Evolutionary conservation across 352 stramenopile species (phyloP), one percentile per base, ranked within the genome.

Genomic region (Thraustochytrium sp.): DNA sequence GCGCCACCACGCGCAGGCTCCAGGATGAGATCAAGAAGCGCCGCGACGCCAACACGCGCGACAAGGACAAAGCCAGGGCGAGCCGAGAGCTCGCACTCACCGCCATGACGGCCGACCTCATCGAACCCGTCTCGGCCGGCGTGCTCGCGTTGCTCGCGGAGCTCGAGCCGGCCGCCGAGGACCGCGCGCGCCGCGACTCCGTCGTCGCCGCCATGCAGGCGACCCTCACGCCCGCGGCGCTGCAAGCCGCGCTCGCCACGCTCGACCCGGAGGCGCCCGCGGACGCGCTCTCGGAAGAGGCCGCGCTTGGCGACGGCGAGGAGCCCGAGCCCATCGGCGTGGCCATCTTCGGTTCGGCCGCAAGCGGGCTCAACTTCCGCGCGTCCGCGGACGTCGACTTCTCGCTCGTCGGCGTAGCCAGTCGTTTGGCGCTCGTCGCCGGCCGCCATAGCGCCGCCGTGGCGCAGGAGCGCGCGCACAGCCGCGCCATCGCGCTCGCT

Each of bases 321-420:
- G 16, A 55, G n/a, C 18, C 16, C 48, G 16, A 18, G 18, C n/a
- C 48, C 18, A 31, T 72, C 16, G 59, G 44, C 23, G 37, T 75
- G 31, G 44, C 51, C n/a, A 80, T 80, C 42, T 80, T 80, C 26
- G 68, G 68, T 4, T 80, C 68, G 29, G 40, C 31, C 1, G 68
- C 68, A 44, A 80, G 53, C 38, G 34, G 34, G 34, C 68, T 80
- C 16, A 80, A 80, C 53, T 80, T 80, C 29, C 48, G 68, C 23
- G 46, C 31, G 5, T 80, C 68, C 5, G 68, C 31, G 11, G 68
- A 80, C 51, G 76, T 80, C 53, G 68, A 80, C 44, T 80, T 80
- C 42, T 80, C 31, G 18, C 68, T 80, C 13, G 0, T 46, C 4
- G 49, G 68, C 46, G 68, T 44, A 5, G 68, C 68, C 8, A 44